These are phyloP conservation scores for Mycena vulgaris DNA, from an alignment of 768 basidiomycete genomes.

Conservation along the genomic window DNA sequence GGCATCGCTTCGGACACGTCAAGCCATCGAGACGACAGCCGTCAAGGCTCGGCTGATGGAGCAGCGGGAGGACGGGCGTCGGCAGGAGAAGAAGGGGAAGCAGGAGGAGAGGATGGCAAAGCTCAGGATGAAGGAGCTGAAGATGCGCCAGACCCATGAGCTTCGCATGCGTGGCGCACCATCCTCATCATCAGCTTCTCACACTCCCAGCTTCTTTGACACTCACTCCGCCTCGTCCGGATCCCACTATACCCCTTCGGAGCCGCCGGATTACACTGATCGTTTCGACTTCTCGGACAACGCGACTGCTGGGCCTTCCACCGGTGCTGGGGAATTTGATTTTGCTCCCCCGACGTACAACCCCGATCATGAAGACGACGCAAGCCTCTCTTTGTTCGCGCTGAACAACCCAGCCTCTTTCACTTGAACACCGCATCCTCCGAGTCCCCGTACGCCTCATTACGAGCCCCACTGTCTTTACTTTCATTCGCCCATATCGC, in stretches of 20 bases:
- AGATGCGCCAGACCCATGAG: constrained; percentile 49
- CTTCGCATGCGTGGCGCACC: not conserved
- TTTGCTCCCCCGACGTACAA: too few relatives aligned
- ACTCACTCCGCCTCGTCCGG: not conserved
- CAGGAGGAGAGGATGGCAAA: constrained; percentile 5
- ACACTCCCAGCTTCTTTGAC: constrained; percentile 1
- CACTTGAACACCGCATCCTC: too few relatives aligned
- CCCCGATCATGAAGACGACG: too few relatives aligned
- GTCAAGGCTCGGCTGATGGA: not conserved
- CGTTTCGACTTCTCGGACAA: not conserved
- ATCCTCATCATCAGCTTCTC: too few relatives aligned
- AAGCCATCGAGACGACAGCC: not conserved
- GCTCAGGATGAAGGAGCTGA: constrained; percentile 38
- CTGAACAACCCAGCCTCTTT: too few relatives aligned
- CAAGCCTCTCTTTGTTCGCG: too few relatives aligned
- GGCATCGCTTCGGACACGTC: not conserved
- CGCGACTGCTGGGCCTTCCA: not conserved
- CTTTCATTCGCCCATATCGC: not conserved
- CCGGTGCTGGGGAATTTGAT: not conserved
- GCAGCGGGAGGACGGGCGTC: not conserved
- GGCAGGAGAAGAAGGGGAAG: not conserved
- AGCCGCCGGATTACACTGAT: not conserved
- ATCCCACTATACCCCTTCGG: not conserved
- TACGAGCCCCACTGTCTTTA: constrained; percentile 4
- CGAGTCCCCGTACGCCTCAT: too few relatives aligned